phyloP scores from a whole-genome alignment of 768 basidiomycete species.

The Lentinula lateritia region DNA sequence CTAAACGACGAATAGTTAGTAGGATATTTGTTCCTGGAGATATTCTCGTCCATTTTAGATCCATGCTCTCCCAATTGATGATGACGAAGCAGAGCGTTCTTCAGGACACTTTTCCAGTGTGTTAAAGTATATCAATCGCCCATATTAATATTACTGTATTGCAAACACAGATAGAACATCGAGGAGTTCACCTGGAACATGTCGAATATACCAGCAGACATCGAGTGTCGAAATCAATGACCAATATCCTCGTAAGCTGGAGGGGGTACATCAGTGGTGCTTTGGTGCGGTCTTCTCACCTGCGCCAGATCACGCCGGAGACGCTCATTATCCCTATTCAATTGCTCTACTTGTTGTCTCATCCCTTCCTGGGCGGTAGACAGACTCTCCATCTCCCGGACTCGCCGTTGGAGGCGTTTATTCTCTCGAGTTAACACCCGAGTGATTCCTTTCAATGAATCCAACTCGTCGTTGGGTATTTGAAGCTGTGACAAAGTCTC shows the following conservation, averaged over 20 bases:
- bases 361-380: neutral
- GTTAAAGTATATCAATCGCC: too few relatives aligned
- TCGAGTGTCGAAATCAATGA: neutral
- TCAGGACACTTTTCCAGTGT: too few relatives aligned
- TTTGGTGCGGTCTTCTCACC: neutral
- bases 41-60: too few relatives aligned
- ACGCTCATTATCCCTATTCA: slow-evolving; percentile 7
- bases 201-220: too few relatives aligned
- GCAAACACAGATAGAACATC: too few relatives aligned
- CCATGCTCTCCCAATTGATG: too few relatives aligned
- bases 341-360: slow-evolving; percentile 2
- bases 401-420: slow-evolving; percentile 2
- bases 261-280: slow-evolving; percentile 8
- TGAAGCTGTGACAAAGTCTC: slow-evolving; percentile 6
- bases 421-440: slow-evolving; percentile 9
- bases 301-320: slow-evolving; percentile 3
- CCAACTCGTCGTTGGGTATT: slow-evolving; percentile 1
- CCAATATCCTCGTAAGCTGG: slow-evolving; percentile 9
- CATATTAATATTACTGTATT: too few relatives aligned
- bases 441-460: neutral
- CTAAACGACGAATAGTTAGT: too few relatives aligned
- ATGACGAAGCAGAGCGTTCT: too few relatives aligned
- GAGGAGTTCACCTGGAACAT: too few relatives aligned
- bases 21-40: too few relatives aligned
- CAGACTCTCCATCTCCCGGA: slow-evolving; percentile 6